A percentile compares a stretch with the other conserved stretches of the same genome.
These are phyloP conservation scores for Penicillium angulare DNA, from an alignment of 495 filamentous ascomycete species.

Conservation along the genomic window DNA sequence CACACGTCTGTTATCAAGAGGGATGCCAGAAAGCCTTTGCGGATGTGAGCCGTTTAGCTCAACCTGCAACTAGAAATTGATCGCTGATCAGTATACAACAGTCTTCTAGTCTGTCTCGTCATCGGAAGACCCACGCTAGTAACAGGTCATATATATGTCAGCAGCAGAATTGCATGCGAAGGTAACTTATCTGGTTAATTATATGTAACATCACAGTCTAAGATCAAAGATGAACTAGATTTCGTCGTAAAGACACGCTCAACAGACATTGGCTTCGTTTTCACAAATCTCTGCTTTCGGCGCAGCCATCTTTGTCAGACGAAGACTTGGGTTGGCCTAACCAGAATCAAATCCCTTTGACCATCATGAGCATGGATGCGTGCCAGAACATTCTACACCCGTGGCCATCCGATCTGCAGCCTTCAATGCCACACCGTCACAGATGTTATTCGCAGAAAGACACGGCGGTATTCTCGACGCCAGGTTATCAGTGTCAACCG, in stretches of 20 bases:
- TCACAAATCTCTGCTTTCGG: no score
- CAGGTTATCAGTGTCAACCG: no score
- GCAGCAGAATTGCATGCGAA: conserved; percentile 73
- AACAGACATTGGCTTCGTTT: conserved; percentile 75
- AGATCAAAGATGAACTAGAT: conserved; percentile 48
- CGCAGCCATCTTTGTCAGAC: no score
- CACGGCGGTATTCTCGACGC: no score
- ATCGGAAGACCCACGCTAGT: conserved; percentile 83
- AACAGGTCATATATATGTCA: conserved; percentile 82
- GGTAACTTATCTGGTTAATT: conserved; percentile 45
- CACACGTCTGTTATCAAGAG: conserved; percentile 74
- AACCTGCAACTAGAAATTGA: no score
- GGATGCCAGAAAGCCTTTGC: conserved; percentile 84
- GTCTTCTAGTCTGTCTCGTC: conserved; percentile 85
- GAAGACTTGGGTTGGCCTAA: no score
- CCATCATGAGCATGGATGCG: no score
- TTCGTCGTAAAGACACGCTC: conserved; percentile 85
- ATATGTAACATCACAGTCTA: not conserved
- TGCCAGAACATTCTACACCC: no score
- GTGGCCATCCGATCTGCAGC: no score
- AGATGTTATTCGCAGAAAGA: no score
- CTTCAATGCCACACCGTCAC: no score
- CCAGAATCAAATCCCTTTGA: no score
- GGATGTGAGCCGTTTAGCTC: conserved; percentile 67
- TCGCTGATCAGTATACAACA: conserved; percentile 24